Percentiles rank a stretch among this genome's conserved stretches.
phyloP scores from a whole-genome alignment of 345 rosid species.

The Salix brachista region DNA sequence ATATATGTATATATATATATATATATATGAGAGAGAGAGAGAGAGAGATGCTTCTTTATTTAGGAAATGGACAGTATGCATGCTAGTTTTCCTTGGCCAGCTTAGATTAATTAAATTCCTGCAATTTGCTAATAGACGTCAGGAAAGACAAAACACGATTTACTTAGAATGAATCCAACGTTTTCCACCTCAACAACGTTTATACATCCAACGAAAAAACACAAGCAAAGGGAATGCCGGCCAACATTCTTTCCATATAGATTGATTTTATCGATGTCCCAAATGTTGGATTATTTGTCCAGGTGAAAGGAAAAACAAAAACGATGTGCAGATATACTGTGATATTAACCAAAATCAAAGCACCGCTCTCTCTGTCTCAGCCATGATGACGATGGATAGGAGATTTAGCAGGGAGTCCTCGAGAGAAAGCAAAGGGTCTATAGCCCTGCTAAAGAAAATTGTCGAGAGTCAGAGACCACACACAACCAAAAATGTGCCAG shows the following conservation, averaged over 20 bases:
- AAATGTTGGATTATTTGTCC: not conserved
- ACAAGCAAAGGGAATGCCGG: not conserved
- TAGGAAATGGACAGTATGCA: too few species aligned
- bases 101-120: too few species aligned
- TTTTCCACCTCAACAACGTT: too few species aligned
- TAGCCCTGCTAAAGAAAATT: constrained; percentile 28
- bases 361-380: not conserved
- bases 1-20: too few species aligned
- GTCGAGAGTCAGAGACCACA: constrained; percentile 16
- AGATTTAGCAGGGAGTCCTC: constrained; percentile 22
- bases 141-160: too few species aligned
- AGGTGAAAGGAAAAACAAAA: not conserved
- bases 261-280: not conserved
- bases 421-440: constrained; percentile 16
- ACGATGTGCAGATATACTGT: not conserved
- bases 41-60: too few species aligned
- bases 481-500: constrained; percentile 29
- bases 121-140: too few species aligned
- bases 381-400: constrained; percentile 27
- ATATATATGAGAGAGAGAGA: too few species aligned
- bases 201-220: too few species aligned
- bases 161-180: too few species aligned
- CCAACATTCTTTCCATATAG: not conserved
- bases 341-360: not conserved
- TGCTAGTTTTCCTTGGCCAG: too few species aligned